Base-by-base conservation (phyloP, 306 rosid species). In the Vicia sativa region DNA sequence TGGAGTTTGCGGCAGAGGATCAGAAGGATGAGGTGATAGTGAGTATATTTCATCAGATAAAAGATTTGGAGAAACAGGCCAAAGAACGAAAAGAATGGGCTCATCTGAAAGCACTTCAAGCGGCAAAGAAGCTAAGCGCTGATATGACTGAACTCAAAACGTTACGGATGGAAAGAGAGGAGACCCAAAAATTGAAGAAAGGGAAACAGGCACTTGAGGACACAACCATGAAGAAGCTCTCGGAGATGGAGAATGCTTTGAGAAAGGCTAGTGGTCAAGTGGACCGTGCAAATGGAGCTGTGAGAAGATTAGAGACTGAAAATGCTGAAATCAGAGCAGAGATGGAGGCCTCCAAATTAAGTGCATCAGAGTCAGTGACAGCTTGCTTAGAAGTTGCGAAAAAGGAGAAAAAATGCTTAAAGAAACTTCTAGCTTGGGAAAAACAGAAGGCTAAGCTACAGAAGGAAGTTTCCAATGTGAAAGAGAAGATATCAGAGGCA, bases 271-370 rank as follows among this genome's bases (percentile, higher is more conserved):
- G 95, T 72, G 88, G 87, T 79, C 91, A 93, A 80, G 96, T 90
- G 82, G 97, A 93, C 86, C 83, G 86, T 14, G 93, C 97, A 18
- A 88, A 90, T 88, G 90, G 90, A 13, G 88, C 89, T 49, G 98
- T 90, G 76, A 89, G 90, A 55, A 80, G 86, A 41, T 85, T 93
- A 39, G 97, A 93, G 84, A 79, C 74, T 6, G 97, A 93, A 83
- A 88, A 93, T 82, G 98, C 98, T 16, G 97, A 90, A 81, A 88
- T 93, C 71, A 86, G 82, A 71, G 97, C 98, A 77, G 99, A 93
- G 86, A 90, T 88, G 96, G 97, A 90, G 88, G 99, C 99, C 76
- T 90, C 92, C 45, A 93, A 93, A 70, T 73, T 93, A 82, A 93
- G 99, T 82, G 96, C 99, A 13, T 86, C 95, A 50, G 99, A 93